Conservation (phyloP, 192 early-diverging fungal genomes). For the Backusella liffmaniae region DNA sequence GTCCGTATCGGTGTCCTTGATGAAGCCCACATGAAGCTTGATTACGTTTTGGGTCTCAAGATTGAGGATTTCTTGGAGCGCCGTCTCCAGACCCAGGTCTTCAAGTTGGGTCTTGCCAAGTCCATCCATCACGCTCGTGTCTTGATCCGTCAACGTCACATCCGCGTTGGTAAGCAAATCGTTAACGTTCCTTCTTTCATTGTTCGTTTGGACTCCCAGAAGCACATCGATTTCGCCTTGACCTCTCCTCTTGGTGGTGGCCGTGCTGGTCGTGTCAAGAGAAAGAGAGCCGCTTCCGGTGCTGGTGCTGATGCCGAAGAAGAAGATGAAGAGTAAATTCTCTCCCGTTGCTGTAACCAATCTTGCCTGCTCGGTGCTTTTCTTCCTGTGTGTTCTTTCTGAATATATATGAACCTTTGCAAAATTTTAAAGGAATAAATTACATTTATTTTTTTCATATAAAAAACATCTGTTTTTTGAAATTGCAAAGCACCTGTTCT, state of each 20-base stretch:
- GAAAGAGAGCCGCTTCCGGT: constrained; percentile 84
- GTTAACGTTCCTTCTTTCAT: constrained; percentile 96
- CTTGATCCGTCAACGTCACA: constrained; percentile 97
- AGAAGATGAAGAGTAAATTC: constrained; percentile 63
- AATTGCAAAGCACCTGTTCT: constrained; percentile 1
- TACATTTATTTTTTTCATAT: constrained; percentile 24
- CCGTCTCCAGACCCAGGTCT: constrained; percentile 98
- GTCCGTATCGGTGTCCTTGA: constrained; percentile 98
- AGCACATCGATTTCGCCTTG: constrained; percentile 61
- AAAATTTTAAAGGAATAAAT: constrained; percentile 18
- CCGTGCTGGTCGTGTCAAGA: constrained; percentile 94
- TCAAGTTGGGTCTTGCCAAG: constrained; percentile 96
- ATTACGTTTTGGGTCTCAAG: constrained; percentile 98
- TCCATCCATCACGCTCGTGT: constrained; percentile 99
- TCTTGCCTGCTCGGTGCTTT: background rate
- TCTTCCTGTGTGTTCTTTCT: background rate
- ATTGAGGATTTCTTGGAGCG: constrained; percentile 99
- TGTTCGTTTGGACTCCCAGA: constrained; percentile 79
- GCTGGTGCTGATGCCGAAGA: constrained; percentile 56
- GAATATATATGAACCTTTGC: constrained; percentile 24
- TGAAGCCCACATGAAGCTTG: constrained; percentile 96
- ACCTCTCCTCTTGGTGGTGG: constrained; percentile 96
- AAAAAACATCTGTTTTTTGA: background rate
- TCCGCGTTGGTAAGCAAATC: constrained; percentile 97
- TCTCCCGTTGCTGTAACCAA: background rate